These are phyloP conservation scores for Diaporthe aspalathi DNA, from an alignment of 2,329 filamentous ascomycete species.

Conservation along the genomic window DNA sequence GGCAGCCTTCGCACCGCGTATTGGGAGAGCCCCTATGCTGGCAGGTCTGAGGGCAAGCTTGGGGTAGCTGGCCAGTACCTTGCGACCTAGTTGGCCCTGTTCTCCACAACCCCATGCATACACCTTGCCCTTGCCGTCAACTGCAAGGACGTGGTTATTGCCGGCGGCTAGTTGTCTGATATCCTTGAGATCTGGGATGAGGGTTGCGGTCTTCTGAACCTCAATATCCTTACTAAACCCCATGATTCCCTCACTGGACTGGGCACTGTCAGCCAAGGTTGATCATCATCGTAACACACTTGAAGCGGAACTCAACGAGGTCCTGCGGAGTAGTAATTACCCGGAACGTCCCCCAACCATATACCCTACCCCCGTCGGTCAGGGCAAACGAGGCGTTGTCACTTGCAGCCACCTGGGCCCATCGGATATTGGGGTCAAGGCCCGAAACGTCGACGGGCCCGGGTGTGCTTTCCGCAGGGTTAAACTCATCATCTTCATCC, in stretches of 20 bases:
- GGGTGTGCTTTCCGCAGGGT: too few species aligned
- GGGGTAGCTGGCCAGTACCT: slow-evolving; percentile 66
- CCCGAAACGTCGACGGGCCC: too few species aligned
- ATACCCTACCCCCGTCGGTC: too few species aligned
- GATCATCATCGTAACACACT: too few species aligned
- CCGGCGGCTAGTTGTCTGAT: slow-evolving; percentile 74
- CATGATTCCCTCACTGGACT: slow-evolving; percentile 61
- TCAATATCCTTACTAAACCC: slow-evolving; percentile 47
- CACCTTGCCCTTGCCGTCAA: slow-evolving; percentile 73
- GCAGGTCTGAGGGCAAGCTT: slow-evolving; percentile 48
- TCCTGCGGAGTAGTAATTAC: too few species aligned
- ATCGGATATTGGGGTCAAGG: too few species aligned
- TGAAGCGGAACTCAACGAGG: too few species aligned
- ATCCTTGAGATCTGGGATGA: slow-evolving; percentile 73
- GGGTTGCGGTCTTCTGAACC: slow-evolving; percentile 61
- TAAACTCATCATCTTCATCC: too few species aligned
- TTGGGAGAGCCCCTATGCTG: slow-evolving; percentile 46
- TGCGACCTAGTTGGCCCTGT: slow-evolving; percentile 71
- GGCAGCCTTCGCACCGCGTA: slow-evolving; percentile 70
- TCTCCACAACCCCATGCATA: slow-evolving; percentile 79
- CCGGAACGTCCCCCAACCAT: too few species aligned
- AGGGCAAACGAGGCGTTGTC: too few species aligned
- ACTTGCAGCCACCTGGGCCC: too few species aligned
- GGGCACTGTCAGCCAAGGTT: too few species aligned
- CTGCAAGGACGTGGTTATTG: slow-evolving; percentile 77